phyloP scores from a whole-genome alignment of 805 yeast genomes.

The Lipomyces sp. region DNA sequence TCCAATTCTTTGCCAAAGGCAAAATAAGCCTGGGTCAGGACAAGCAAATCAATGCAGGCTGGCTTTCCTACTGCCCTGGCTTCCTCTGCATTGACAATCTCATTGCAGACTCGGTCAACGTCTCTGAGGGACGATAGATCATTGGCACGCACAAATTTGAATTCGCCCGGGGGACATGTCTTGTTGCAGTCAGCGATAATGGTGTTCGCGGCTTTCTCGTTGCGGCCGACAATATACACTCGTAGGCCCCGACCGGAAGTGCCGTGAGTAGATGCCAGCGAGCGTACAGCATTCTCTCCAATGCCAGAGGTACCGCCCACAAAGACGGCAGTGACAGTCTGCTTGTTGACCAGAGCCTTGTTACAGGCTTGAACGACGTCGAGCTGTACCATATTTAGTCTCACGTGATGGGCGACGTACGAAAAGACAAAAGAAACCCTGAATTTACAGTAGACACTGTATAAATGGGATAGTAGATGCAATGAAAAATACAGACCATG shows the following conservation, averaged over 20 bases:
- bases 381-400: neutral
- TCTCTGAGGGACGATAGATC: neutral
- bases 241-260: neutral
- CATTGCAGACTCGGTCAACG: neutral
- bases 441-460: neutral
- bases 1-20: too few species aligned
- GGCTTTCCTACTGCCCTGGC: too few species aligned
- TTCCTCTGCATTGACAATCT: neutral
- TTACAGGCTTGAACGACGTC: neutral
- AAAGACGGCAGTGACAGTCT: neutral
- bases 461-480: neutral
- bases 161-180: neutral
- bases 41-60: too few species aligned
- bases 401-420: neutral
- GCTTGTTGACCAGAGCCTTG: neutral
- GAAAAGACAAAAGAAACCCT: neutral
- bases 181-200: neutral
- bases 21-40: too few species aligned
- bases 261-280: neutral
- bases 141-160: neutral
- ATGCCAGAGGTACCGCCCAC: neutral
- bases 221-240: neutral
- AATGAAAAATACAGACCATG: neutral
- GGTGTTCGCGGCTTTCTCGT: neutral
- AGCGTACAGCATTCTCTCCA: neutral